Evolutionary conservation across 768 basidiomycete genomes (phyloP), one percentile per base, ranked within the genome.

Genomic region (Royoungia palumana): DNA sequence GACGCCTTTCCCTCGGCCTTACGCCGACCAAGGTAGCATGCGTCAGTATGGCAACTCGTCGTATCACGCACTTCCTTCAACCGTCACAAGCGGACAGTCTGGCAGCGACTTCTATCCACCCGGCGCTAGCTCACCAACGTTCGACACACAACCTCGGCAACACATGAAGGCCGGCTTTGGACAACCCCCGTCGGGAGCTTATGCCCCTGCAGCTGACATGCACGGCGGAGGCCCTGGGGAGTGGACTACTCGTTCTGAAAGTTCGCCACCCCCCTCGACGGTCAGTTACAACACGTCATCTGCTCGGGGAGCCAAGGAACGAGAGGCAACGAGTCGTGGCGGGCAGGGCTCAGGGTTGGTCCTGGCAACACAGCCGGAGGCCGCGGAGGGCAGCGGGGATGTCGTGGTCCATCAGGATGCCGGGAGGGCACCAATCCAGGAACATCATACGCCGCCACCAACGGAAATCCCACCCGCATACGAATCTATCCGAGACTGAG

Each of bases 401-500:
- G 59, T 65, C 0, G 59, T 65, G 10, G 64, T 65, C 2, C 65
- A 66, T 40, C 55, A 56, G 22, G 65, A 66, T 35, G 65, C 53
- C 0, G 65, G 65, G 6, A 35, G 61, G 37, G 65, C 63, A 0
- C 60, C 60, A 5, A 36, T 30, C 46, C 60, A 55, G 7, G 57
- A 58, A 27, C 54, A 44, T n/a, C n/a, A n/a, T 17, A 20, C 17
- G 2, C 44, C 3, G 5, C 25, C 52, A 13, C 64, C 58, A 4
- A 58, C 51, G 21, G 65, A 66, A 47, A 63, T 66, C 17, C 65
- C 64, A 0, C 64, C 64, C 11, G 22, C 64, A 2, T 66, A 66
- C 41, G 64, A 66, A 0, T 66, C 64, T 12, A 66, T 66, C 35
- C 55, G 32, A 14, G 56, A 60, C 24, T 60, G 48, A 55, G 30